Conservation (phyloP, 2,329 filamentous ascomycete species). For the Raffaelea arxii region DNA sequence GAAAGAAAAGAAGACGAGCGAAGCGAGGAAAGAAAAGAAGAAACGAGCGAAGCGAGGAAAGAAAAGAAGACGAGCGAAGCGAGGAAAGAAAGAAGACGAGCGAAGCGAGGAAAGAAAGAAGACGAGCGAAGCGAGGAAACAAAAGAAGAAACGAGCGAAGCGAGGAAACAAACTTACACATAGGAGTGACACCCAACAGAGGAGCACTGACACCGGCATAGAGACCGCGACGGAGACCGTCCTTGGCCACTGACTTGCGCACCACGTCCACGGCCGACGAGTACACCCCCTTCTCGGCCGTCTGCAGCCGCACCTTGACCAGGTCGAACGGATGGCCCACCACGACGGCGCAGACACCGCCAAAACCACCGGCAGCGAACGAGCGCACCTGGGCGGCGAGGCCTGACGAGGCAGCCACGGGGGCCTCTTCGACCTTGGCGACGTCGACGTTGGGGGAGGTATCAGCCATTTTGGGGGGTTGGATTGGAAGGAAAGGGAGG, state of each 20-base stretch:
- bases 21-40: constrained; percentile 66
- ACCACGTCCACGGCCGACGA: constrained; percentile 86
- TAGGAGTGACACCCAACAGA: constrained; percentile 89
- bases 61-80: neutral
- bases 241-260: constrained; percentile 73
- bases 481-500: too few relatives aligned
- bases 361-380: constrained; percentile 81
- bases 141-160: neutral
- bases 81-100: neutral
- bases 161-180: constrained; percentile 61
- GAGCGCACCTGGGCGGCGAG: constrained; percentile 56
- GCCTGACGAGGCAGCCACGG: constrained; percentile 26
- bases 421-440: constrained; percentile 21
- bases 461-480: constrained; percentile 2
- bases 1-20: neutral
- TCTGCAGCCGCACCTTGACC: constrained; percentile 95
- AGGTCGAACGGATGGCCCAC: constrained; percentile 96
- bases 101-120: neutral
- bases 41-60: constrained; percentile 38
- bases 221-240: constrained; percentile 70
- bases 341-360: constrained; percentile 85
- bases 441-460: constrained; percentile 11
- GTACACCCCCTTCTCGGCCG: constrained; percentile 89
- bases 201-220: constrained; percentile 98
- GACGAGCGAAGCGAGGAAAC: neutral